Conservation (phyloP, 2,329 filamentous ascomycete species). For the Lojkania enalia region DNA sequence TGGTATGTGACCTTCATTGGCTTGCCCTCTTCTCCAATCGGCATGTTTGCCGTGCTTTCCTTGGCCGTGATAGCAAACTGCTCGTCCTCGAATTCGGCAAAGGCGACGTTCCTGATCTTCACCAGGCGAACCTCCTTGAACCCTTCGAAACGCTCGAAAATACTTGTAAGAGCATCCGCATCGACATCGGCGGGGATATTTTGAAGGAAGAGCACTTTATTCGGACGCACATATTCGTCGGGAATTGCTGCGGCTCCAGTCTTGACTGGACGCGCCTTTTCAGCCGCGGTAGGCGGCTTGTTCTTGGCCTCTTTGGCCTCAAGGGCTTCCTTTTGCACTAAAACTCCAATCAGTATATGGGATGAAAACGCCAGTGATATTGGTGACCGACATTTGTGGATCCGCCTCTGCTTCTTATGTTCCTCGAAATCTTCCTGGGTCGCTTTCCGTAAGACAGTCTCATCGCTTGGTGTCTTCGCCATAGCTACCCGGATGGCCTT, state of each 20-base stretch:
- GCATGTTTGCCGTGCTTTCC: constrained; percentile 87
- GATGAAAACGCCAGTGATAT: neutral
- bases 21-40: constrained; percentile 72
- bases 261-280: constrained; percentile 60
- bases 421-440: constrained; percentile 79
- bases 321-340: constrained; percentile 76
- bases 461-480: constrained; percentile 83
- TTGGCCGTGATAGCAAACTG: constrained; percentile 88
- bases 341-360: constrained; percentile 15
- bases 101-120: constrained; percentile 86
- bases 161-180: constrained; percentile 73
- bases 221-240: constrained; percentile 97
- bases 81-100: constrained; percentile 94
- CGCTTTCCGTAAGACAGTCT: constrained; percentile 75
- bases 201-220: constrained; percentile 94
- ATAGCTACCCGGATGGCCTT: constrained; percentile 86
- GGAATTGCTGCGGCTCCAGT: constrained; percentile 78
- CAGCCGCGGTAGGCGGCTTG: constrained; percentile 28
- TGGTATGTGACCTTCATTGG: constrained; percentile 96
- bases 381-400: constrained; percentile 75
- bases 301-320: constrained; percentile 65
- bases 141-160: constrained; percentile 89
- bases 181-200: constrained; percentile 87
- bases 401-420: constrained; percentile 81
- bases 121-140: constrained; percentile 92